Percentiles rank a stretch among this genome's conserved stretches.
These are phyloP conservation scores for Citrus glauca DNA, from an alignment of 345 rosid species.

Conservation along the genomic window DNA sequence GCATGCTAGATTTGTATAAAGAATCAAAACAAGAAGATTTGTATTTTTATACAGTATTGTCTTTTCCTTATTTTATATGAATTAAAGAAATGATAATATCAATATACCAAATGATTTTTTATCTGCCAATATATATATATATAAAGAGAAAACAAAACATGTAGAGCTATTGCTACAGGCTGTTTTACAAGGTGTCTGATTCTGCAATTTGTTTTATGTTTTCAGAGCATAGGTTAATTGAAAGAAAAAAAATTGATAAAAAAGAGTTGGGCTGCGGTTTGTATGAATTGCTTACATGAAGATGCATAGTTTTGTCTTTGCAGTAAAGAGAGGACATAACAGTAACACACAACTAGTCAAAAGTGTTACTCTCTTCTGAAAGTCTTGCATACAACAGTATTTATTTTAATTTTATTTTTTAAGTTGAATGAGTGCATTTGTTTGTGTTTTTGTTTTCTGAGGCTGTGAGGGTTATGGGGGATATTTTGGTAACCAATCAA, in stretches of 20 bases:
- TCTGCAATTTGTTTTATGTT: background rate
- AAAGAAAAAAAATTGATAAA: background rate
- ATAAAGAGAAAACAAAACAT: background rate
- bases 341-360: too few species aligned
- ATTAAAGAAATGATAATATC: background rate
- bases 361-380: background rate
- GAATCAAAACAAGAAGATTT: background rate
- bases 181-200: background rate
- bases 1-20: background rate
- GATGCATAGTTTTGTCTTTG: background rate
- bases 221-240: background rate
- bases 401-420: too few species aligned
- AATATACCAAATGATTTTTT: background rate
- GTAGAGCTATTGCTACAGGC: background rate
- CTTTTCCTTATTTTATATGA: background rate
- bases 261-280: background rate
- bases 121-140: background rate
- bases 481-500: conserved; percentile 3
- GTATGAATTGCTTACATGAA: conserved; percentile 9
- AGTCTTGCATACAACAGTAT: background rate
- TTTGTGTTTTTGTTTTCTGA: too few species aligned
- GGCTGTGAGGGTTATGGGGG: background rate
- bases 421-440: too few species aligned
- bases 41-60: background rate
- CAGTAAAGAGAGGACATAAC: background rate